phyloP scores from a whole-genome alignment of 2,329 filamentous ascomycete species.

The Leptodontidium sp. region DNA sequence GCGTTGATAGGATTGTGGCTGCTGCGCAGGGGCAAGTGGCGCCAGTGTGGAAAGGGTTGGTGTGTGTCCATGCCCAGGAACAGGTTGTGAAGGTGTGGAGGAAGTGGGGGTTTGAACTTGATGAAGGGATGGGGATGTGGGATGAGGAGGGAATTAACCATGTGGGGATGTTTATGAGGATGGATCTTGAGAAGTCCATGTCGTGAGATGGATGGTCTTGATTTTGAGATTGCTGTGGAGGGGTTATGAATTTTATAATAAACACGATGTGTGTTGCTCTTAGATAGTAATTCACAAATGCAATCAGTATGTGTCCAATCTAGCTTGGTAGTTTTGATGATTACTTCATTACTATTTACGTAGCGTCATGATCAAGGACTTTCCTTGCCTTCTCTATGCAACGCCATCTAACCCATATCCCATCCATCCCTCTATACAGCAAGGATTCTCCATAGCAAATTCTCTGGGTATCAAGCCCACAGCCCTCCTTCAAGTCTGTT shows the following conservation, averaged over 20 bases:
- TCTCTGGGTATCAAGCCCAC: neutral
- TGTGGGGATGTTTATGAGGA: constrained; percentile 78
- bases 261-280: too few relatives aligned
- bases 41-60: constrained; percentile 75
- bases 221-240: neutral
- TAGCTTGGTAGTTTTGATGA: too few relatives aligned
- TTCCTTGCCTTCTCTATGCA: neutral
- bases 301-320: too few relatives aligned
- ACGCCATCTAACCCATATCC: neutral
- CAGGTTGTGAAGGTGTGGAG: constrained; percentile 71
- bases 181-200: constrained; percentile 47
- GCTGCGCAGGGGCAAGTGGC: constrained; percentile 53
- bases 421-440: constrained; percentile 8
- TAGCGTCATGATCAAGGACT: neutral
- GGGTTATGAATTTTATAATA: neutral
- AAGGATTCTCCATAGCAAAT: neutral
- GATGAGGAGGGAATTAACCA: constrained; percentile 85
- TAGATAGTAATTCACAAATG: too few relatives aligned
- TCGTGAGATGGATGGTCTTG: neutral
- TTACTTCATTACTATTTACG: neutral
- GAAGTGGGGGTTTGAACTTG: constrained; percentile 75
- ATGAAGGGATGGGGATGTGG: constrained; percentile 80
- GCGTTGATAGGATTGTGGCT: constrained; percentile 53
- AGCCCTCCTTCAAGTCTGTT: neutral
- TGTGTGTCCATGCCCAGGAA: constrained; percentile 82